These are phyloP conservation scores for Cucumis hystrix DNA, from an alignment of 306 rosid species.

Conservation along the genomic window DNA sequence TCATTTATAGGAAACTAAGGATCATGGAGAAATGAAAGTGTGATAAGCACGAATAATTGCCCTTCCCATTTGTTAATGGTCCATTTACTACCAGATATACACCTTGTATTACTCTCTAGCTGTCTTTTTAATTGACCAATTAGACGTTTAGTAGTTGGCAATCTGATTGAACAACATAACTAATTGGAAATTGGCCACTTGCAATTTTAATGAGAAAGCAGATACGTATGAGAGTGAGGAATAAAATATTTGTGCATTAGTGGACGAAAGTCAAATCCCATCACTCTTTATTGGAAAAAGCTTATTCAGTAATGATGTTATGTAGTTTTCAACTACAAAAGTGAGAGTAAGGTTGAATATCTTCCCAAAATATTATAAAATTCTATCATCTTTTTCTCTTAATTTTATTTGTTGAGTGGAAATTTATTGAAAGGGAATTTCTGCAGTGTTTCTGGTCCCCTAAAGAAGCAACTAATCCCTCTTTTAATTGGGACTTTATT, in stretches of 20 bases:
- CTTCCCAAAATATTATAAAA: background rate
- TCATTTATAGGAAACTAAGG: slow-evolving; percentile 3
- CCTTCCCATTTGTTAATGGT: slow-evolving; percentile 8
- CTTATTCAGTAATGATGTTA: slow-evolving; percentile 21
- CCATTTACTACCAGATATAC: slow-evolving; percentile 5
- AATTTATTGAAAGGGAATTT: background rate
- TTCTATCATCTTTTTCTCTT: background rate
- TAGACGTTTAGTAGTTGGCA: slow-evolving; percentile 4
- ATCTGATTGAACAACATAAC: slow-evolving; percentile 3
- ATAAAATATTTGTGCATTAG: slow-evolving; percentile 12
- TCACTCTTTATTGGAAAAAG: slow-evolving; percentile 17
- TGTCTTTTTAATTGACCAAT: background rate
- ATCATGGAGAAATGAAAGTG: slow-evolving; percentile 3
- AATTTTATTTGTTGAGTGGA: background rate
- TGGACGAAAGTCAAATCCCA: slow-evolving; percentile 32
- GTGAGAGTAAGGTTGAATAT: slow-evolving; percentile 31
- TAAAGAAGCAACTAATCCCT: background rate
- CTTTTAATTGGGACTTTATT: slow-evolving; percentile 2
- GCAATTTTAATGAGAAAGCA: background rate
- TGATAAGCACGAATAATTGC: slow-evolving; percentile 3
- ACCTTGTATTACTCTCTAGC: slow-evolving; percentile 1
- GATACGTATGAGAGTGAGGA: slow-evolving; percentile 2
- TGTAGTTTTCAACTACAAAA: slow-evolving; percentile 20
- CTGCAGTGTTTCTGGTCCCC: slow-evolving; percentile 7
- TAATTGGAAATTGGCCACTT: slow-evolving; percentile 6